Percentiles rank a stretch among this genome's conserved stretches.
phyloP scores from a whole-genome alignment of 805 yeast species.

The Jamesozyma rosinii region DNA sequence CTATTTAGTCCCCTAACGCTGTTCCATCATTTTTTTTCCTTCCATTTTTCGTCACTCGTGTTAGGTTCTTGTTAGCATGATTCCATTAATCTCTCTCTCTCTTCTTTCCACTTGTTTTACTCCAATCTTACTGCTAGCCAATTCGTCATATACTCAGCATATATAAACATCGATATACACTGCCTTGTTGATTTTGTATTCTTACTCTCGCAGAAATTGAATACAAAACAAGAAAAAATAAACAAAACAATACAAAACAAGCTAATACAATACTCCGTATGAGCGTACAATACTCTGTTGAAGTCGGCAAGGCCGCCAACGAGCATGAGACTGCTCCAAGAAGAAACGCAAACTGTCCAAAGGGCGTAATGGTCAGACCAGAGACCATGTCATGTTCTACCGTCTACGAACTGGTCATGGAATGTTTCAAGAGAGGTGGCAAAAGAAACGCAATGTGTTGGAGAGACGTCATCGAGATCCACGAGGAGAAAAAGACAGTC shows the following conservation, averaged over 20 bases:
- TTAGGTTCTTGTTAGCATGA: too few species aligned
- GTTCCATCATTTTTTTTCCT: too few species aligned
- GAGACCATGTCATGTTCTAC: slow-evolving; percentile 53
- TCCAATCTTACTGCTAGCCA: too few species aligned
- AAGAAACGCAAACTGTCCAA: slow-evolving; percentile 42
- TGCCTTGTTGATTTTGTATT: not conserved
- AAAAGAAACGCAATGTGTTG: slow-evolving; percentile 56
- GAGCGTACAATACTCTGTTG: slow-evolving; percentile 33
- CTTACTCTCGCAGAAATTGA: not conserved
- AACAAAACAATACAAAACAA: not conserved
- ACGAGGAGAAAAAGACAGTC: slow-evolving; percentile 65
- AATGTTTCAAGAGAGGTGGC: slow-evolving; percentile 51
- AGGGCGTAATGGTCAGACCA: slow-evolving; percentile 52
- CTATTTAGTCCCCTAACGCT: too few species aligned
- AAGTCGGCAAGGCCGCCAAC: slow-evolving; percentile 57
- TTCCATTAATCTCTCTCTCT: too few species aligned
- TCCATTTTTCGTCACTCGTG: too few species aligned
- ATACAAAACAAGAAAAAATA: not conserved
- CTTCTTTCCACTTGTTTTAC: too few species aligned
- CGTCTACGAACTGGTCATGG: slow-evolving; percentile 58
- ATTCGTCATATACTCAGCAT: too few species aligned
- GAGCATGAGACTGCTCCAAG: slow-evolving; percentile 79
- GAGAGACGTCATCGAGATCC: slow-evolving; percentile 67
- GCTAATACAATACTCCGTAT: slow-evolving; percentile 7
- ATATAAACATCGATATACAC: not conserved